A percentile compares a stretch with the other conserved stretches of the same genome.
phyloP scores from a whole-genome alignment of 2,329 filamentous ascomycete species.

The Diaporthe amygdali region DNA sequence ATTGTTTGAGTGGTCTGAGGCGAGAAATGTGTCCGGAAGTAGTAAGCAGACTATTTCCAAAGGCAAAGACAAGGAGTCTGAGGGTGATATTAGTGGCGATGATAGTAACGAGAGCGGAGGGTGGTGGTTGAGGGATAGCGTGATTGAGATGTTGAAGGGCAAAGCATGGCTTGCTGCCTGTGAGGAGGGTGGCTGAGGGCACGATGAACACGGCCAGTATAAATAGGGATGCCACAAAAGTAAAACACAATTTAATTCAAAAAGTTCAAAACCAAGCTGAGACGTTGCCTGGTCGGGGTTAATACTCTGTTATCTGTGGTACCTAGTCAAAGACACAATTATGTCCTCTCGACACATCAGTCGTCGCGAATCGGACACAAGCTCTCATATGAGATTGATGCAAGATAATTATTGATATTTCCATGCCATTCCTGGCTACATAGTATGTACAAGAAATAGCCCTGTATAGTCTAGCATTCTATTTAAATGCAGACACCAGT shows the following conservation, averaged over 20 bases:
- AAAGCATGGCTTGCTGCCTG: conserved; percentile 57
- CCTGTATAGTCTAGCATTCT: too few relatives aligned
- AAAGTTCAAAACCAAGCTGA: neutral
- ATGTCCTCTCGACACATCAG: too few relatives aligned
- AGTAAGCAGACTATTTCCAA: conserved; percentile 14
- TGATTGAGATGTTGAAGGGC: conserved; percentile 61
- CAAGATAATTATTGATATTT: neutral
- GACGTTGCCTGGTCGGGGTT: neutral
- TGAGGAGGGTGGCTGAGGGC: conserved; percentile 29
- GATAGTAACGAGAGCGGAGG: conserved; percentile 36
- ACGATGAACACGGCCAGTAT: too few relatives aligned
- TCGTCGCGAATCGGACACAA: neutral
- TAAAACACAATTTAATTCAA: neutral
- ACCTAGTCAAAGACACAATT: too few relatives aligned
- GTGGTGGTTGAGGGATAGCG: conserved; percentile 63
- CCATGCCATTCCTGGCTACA: neutral
- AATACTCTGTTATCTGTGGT: neutral
- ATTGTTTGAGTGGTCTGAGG: conserved; percentile 62
- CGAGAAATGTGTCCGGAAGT: conserved; percentile 40
- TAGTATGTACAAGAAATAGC: neutral
- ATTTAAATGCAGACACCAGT: too few relatives aligned
- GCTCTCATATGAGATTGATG: neutral
- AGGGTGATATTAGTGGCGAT: conserved; percentile 16
- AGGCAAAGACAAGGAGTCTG: conserved; percentile 28
- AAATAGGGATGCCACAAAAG: too few relatives aligned